These are phyloP conservation scores for Sistotremastrum niveocremeum DNA, from an alignment of 768 basidiomycete genomes.

Conservation along the genomic window DNA sequence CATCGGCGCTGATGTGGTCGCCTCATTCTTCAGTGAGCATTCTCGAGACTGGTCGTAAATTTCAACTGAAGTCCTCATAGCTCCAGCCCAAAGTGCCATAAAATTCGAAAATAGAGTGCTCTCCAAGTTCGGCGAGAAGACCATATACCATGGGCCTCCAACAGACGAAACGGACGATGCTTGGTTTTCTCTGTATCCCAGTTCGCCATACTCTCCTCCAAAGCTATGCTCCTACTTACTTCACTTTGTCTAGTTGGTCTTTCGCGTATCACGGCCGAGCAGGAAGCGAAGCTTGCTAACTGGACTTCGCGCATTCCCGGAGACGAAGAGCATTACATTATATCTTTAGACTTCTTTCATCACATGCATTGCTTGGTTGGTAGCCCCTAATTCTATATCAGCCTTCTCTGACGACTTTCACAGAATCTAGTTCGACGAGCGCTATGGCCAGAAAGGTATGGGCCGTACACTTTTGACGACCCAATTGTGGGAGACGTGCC, in stretches of 20 bases:
- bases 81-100: constrained; percentile 9
- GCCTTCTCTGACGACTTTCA: not conserved
- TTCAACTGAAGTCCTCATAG: constrained; percentile 1
- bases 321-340: constrained; percentile 12
- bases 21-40: too few species aligned
- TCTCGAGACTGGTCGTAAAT: too few species aligned
- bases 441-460: not conserved
- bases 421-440: not conserved
- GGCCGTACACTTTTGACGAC: too few species aligned
- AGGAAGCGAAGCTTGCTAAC: constrained; percentile 11
- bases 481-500: too few species aligned
- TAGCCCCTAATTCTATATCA: not conserved
- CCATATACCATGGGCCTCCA: constrained; percentile 11
- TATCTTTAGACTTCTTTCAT: constrained; percentile 16
- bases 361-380: constrained; percentile 15
- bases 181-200: constrained; percentile 10
- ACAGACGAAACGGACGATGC: constrained; percentile 11
- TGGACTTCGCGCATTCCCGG: constrained; percentile 11
- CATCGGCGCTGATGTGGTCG: too few species aligned
- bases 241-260: constrained; percentile 7
- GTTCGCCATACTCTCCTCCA: not conserved
- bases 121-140: too few species aligned
- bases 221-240: too few species aligned
- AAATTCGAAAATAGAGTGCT: constrained; percentile 9
- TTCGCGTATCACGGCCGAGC: constrained; percentile 10